phyloP scores from a whole-genome alignment of 2,329 filamentous ascomycete genomes.

The Polytolypa hystricis region DNA sequence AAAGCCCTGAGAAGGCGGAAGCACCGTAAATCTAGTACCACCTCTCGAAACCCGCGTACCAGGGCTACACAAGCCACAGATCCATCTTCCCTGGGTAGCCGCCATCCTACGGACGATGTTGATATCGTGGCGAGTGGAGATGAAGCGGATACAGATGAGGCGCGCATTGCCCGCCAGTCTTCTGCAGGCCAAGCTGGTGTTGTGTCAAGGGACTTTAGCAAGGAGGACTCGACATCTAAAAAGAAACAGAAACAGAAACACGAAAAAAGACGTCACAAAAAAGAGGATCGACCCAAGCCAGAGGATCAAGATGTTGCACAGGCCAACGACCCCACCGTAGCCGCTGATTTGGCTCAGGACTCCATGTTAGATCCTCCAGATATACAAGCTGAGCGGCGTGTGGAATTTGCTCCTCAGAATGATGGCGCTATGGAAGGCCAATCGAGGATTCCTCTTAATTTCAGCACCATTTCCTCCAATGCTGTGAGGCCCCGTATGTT shows the following conservation, averaged over 20 bases:
- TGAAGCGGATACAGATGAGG: constrained; percentile 43
- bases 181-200: constrained; percentile 13
- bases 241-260: constrained; percentile 21
- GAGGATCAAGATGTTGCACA: background rate
- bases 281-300: constrained; percentile 17
- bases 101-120: background rate
- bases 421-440: constrained; percentile 20
- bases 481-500: constrained; percentile 55
- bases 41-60: constrained; percentile 49
- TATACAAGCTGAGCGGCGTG: constrained; percentile 34
- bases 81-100: constrained; percentile 19
- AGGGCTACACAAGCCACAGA: too few species aligned
- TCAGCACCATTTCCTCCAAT: constrained; percentile 51
- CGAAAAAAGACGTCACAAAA: constrained; percentile 37
- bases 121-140: constrained; percentile 34
- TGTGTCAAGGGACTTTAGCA: constrained; percentile 39
- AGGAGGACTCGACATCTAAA: constrained; percentile 12
- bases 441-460: constrained; percentile 40
- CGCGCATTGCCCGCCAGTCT: constrained; percentile 20
- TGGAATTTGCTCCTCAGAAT: constrained; percentile 45
- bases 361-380: too few species aligned
- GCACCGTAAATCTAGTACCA: constrained; percentile 65
- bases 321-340: too few species aligned
- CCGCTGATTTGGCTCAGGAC: too few species aligned
- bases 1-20: constrained; percentile 60